These are phyloP conservation scores for Oryza brachyantha DNA, from an alignment of 176 grass and related monocot species.

Conservation along the genomic window DNA sequence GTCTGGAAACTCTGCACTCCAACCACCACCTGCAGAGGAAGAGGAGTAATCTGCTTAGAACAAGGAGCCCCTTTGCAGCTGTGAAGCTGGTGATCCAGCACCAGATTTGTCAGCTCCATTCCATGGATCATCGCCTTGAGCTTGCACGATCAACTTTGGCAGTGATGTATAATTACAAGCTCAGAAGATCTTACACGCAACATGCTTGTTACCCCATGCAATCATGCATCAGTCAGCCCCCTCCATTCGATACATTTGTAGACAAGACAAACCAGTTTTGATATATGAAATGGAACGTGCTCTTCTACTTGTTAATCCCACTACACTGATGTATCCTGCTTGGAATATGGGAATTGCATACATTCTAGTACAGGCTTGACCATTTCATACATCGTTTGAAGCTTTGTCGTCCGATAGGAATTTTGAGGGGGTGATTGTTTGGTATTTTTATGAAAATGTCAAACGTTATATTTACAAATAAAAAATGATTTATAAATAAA, in stretches of 20 bases:
- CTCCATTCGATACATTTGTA: not conserved
- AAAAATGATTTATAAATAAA: too few species aligned
- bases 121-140: not conserved
- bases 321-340: too few species aligned
- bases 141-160: not conserved
- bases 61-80: not conserved
- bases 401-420: too few species aligned
- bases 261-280: not conserved
- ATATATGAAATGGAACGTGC: not conserved
- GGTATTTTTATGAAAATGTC: too few species aligned
- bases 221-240: not conserved
- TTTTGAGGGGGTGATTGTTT: too few species aligned
- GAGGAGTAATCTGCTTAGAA: slow-evolving; percentile 20
- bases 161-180: not conserved
- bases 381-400: too few species aligned
- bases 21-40: not conserved
- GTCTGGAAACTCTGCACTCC: slow-evolving; percentile 44
- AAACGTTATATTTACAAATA: too few species aligned
- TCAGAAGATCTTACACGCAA: not conserved
- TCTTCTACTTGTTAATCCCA: too few species aligned
- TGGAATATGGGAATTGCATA: too few species aligned
- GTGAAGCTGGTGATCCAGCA: not conserved
- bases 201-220: not conserved
- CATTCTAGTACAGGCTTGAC: too few species aligned
- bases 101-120: not conserved